Conservation (phyloP, 495 filamentous ascomycete genomes). For the Penicillium goetzii region DNA sequence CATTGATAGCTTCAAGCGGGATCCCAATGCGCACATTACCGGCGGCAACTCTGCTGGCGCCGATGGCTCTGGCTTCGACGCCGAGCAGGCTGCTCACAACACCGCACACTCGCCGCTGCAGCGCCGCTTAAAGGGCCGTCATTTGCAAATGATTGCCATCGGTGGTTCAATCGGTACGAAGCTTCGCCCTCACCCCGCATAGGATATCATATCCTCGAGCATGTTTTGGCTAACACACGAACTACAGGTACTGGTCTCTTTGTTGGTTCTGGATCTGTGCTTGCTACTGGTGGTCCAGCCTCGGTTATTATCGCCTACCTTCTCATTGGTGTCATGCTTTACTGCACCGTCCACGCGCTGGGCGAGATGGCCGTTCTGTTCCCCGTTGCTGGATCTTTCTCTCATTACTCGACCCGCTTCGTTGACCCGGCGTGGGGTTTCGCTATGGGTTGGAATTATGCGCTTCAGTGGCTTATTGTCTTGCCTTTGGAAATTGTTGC, state of each 20-base stretch:
- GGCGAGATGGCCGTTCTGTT: conserved; percentile 92
- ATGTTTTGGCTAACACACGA: neutral
- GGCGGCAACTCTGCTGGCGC: conserved; percentile 55
- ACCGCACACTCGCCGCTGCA: conserved; percentile 79
- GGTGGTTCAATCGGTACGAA: conserved; percentile 86
- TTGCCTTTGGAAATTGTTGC: conserved; percentile 90
- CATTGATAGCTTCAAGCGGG: conserved; percentile 79
- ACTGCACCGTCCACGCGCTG: conserved; percentile 87
- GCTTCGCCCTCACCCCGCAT: neutral
- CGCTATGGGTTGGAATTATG: conserved; percentile 99
- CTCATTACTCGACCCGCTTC: conserved; percentile 89
- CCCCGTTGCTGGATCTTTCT: conserved; percentile 90
- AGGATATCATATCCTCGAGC: neutral
- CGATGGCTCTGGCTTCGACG: conserved; percentile 70
- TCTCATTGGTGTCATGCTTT: conserved; percentile 87
- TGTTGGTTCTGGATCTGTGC: conserved; percentile 80
- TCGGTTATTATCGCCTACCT: conserved; percentile 80
- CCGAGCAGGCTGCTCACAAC: conserved; percentile 70
- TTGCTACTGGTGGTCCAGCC: conserved; percentile 81
- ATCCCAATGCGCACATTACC: conserved; percentile 68
- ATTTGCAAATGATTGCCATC: conserved; percentile 97
- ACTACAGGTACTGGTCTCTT: conserved; percentile 82
- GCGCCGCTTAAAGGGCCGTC: conserved; percentile 76
- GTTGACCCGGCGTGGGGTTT: conserved; percentile 96
- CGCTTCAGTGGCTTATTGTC: conserved; percentile 88